Evolutionary conservation across 441 rosid species (phyloP).

Genomic region (Eruca vesicaria): DNA sequence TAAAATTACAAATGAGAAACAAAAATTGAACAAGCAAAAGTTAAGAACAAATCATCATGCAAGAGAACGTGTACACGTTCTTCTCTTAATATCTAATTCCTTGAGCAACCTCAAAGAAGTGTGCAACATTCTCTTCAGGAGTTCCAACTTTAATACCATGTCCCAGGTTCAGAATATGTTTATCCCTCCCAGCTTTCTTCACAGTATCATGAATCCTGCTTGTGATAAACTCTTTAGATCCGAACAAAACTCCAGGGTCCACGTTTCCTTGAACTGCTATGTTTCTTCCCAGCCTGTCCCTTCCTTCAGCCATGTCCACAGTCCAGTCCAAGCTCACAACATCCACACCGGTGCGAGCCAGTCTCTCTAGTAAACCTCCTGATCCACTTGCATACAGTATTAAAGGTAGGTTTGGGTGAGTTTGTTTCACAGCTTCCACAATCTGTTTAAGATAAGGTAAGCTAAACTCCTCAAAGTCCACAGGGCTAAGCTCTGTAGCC

Average conservation of each 20-base stretch:
- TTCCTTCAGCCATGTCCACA: conserved; percentile 96
- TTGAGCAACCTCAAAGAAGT: conserved; percentile 85
- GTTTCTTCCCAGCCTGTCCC: conserved; percentile 69
- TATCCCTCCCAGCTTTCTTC: conserved; percentile 82
- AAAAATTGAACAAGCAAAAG: conserved; percentile 9
- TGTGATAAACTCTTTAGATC: conserved; percentile 84
- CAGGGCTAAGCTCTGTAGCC: conserved; percentile 97
- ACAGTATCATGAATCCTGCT: conserved; percentile 80
- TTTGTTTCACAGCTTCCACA: conserved; percentile 74
- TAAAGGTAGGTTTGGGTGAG: conserved; percentile 86
- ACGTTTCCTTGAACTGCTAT: conserved; percentile 92
- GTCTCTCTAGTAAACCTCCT: conserved; percentile 90
- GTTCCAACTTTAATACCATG: conserved; percentile 96
- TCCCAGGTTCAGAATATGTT: conserved; percentile 92
- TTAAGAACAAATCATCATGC: conserved; percentile 15
- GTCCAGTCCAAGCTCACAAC: conserved; percentile 99
- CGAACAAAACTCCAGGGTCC: conserved; percentile 90
- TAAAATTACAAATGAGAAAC: conserved; percentile 5
- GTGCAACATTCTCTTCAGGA: conserved; percentile 94
- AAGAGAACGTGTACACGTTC: not conserved
- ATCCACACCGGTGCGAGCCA: conserved; percentile 79
- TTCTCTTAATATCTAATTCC: conserved; percentile 60
- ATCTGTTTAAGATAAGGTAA: conserved; percentile 88
- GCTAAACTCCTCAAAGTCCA: conserved; percentile 90
- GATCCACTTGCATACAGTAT: conserved; percentile 94